phyloP scores from a whole-genome alignment of 257 asterid species.

The Thymus mandschuricus region DNA sequence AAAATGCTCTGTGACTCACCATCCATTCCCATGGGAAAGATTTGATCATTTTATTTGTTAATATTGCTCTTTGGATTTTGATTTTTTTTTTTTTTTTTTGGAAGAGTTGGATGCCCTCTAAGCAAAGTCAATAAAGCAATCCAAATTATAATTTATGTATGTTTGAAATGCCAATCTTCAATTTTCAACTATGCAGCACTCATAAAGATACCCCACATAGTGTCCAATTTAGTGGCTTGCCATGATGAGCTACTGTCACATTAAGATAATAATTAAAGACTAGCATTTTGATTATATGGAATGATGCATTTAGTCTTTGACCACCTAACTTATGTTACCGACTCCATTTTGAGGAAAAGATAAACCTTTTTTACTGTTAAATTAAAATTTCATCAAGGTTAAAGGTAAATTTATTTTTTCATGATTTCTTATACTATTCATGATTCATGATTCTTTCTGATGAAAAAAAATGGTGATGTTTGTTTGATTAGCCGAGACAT shows the following conservation, averaged over 20 bases:
- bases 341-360: too few relatives aligned
- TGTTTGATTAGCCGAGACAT: slow-evolving; percentile 68
- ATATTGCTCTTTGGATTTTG: slow-evolving; percentile 19
- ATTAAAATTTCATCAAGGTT: neutral
- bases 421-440: too few relatives aligned
- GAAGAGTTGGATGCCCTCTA: slow-evolving; percentile 34
- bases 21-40: slow-evolving; percentile 33
- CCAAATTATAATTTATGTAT: slow-evolving; percentile 2
- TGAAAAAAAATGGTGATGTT: neutral
- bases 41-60: slow-evolving; percentile 27
- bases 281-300: slow-evolving; percentile 21
- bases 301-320: slow-evolving; percentile 33
- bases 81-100: neutral
- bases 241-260: slow-evolving; percentile 32
- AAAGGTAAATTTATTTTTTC: neutral
- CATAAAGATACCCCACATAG: slow-evolving; percentile 25
- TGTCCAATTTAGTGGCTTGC: slow-evolving; percentile 44
- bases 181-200: slow-evolving; percentile 29
- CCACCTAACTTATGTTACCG: slow-evolving; percentile 16
- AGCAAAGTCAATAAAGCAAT: slow-evolving; percentile 34
- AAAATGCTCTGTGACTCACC: slow-evolving; percentile 36
- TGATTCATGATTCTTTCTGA: neutral
- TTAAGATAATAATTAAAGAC: slow-evolving; percentile 15
- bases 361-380: neutral
- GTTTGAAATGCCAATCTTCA: slow-evolving; percentile 21